Percentiles rank a stretch among this genome's conserved stretches.
phyloP scores from a whole-genome alignment of 495 filamentous ascomycete genomes.

The Patellaria atrata region DNA sequence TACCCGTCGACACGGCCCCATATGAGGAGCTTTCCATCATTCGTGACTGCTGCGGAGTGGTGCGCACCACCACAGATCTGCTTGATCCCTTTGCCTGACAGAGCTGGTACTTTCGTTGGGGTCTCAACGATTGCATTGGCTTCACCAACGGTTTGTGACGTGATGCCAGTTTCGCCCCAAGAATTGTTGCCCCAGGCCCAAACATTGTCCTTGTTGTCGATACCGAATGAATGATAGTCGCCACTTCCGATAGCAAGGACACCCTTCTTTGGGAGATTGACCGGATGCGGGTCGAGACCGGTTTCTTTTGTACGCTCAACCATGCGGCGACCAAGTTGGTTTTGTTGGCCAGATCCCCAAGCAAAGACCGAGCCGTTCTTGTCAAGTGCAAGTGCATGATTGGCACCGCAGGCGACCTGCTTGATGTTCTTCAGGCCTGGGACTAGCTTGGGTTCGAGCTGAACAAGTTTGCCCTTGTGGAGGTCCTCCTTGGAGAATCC shows the following conservation, averaged over 20 bases:
- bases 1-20: constrained; percentile 57
- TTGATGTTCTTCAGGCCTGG: constrained; percentile 46
- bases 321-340: constrained; percentile 58
- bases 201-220: constrained; percentile 55
- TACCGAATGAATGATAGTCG: constrained; percentile 61
- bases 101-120: constrained; percentile 44
- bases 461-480: constrained; percentile 19
- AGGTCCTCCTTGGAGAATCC: constrained; percentile 39
- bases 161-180: constrained; percentile 67
- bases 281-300: constrained; percentile 51
- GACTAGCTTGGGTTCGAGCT: constrained; percentile 34
- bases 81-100: constrained; percentile 38
- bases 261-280: constrained; percentile 48
- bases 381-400: constrained; percentile 59
- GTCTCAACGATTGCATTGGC: constrained; percentile 42
- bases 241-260: constrained; percentile 44
- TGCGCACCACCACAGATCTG: constrained; percentile 52
- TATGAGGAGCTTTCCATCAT: constrained; percentile 45
- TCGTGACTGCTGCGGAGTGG: constrained; percentile 49
- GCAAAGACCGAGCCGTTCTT: constrained; percentile 48
- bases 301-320: constrained; percentile 44
- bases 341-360: constrained; percentile 62
- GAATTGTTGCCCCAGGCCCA: constrained; percentile 82
- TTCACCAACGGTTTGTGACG: constrained; percentile 51
- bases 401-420: constrained; percentile 44